Evolutionary conservation across 73 alveolate species (phyloP), one percentile per base, ranked within the genome.

Genomic region (Urostyla sp.): DNA sequence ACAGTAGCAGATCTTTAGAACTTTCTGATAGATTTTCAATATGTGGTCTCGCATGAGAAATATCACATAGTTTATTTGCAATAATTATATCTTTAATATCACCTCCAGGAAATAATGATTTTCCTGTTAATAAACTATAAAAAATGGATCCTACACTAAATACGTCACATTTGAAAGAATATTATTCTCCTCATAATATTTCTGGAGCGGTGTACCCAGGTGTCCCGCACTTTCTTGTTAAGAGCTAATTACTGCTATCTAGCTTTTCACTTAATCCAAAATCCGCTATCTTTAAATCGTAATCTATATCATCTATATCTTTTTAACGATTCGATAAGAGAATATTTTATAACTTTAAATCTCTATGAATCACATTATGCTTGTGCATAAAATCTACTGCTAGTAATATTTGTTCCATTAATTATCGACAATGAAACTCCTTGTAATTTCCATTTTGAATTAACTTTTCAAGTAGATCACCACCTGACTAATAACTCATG

Each of bases 151-250:
- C 85, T n/a, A 73, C n/a, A 53, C 85, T 73, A 21, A 28, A 73
- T 21, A 73, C 35, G 60, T 73, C 85, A 20, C 72, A 26, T 51
- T 73, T 52, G 8, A 34, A 28, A 51, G 59, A 30, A n/a, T 48
- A 18, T 34, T 16, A 1, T 0, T 10, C 11, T 44, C 98, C 98
- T 23, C 76, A 82, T 20, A 96, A 82, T 20, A 96, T 88, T 92
- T 96, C 99, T 59, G 99, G 99, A 6, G 99, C 99, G 10, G 95
- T 98, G 87, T 96, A 96, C 5, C 98, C 93, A 23, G 99, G 99
- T 11, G 99, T 96, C 0, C 99, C 99, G 80, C 99, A 96, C 11
- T 52, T 53, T n/a, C 26, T 53, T 15, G 3, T 15, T 18, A 51
- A 43, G 1, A 32, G 5, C n/a, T n/a, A n/a, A 53, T 32, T 20